These are phyloP conservation scores for Zygoascus flipseniorum DNA, from an alignment of 805 yeast genomes.

Conservation along the genomic window DNA sequence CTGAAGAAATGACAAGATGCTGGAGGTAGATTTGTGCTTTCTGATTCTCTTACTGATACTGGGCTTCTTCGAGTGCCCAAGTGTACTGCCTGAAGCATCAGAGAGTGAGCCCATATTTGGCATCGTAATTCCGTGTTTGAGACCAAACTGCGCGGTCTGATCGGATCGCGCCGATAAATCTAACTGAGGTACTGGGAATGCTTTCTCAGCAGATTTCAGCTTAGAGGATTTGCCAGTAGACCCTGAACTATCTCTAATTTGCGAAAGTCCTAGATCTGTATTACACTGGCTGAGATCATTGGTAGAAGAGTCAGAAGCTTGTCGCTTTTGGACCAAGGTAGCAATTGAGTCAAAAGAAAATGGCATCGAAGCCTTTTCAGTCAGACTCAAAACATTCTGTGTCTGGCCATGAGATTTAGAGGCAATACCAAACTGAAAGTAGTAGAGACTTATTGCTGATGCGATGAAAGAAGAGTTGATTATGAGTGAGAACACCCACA, in stretches of 20 bases:
- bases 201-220: not conserved
- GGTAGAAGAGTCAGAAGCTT: not conserved
- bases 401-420: not conserved
- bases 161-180: no score
- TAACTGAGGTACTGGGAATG: no score
- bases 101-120: not conserved
- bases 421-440: not conserved
- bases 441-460: not conserved
- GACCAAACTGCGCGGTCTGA: no score
- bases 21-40: constrained; percentile 2
- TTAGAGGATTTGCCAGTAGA: not conserved
- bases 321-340: not conserved
- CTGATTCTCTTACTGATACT: not conserved
- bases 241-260: not conserved
- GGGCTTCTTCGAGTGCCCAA: not conserved
- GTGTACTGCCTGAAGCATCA: not conserved
- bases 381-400: not conserved
- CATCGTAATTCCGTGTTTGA: not conserved
- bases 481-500: not conserved
- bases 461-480: not conserved
- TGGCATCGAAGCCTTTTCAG: constrained; percentile 1
- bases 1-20: not conserved
- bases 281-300: not conserved
- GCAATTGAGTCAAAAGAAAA: not conserved
- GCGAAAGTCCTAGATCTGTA: not conserved